Evolutionary conservation across 306 rosid genomes (phyloP).

Genomic region (Quercus suber): DNA sequence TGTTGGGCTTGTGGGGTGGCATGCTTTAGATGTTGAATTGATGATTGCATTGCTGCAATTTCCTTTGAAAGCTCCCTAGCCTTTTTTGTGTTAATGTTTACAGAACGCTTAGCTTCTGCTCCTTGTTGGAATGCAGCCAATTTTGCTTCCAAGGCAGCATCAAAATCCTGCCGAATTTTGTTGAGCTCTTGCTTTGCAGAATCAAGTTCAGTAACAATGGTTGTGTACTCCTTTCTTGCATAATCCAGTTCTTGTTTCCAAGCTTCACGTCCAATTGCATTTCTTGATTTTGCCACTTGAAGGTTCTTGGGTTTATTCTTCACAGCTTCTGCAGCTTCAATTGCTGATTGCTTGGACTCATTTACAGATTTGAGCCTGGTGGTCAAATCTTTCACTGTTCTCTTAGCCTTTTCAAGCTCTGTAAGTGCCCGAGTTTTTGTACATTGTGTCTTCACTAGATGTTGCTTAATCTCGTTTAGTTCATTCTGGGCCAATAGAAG

Average conservation of each 20-base stretch:
- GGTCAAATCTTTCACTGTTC: constrained; percentile 46
- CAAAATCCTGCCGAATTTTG: constrained; percentile 70
- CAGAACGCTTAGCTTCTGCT: constrained; percentile 75
- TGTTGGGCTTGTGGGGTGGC: constrained; percentile 48
- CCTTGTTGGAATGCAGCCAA: constrained; percentile 63
- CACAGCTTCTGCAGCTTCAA: constrained; percentile 47
- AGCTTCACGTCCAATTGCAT: constrained; percentile 40
- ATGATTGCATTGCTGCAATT: constrained; percentile 45
- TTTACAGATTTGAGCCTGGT: constrained; percentile 42
- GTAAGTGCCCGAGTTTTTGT: constrained; percentile 45
- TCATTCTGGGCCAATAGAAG: constrained; percentile 65
- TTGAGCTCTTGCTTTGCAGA: constrained; percentile 76
- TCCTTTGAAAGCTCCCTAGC: constrained; percentile 49
- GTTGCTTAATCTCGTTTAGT: constrained; percentile 47
- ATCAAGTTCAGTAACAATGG: constrained; percentile 50
- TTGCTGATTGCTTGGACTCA: constrained; percentile 60
- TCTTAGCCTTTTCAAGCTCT: constrained; percentile 68
- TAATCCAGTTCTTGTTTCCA: constrained; percentile 64
- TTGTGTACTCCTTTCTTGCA: constrained; percentile 50
- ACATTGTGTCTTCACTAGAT: constrained; percentile 40
- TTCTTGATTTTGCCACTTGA: constrained; percentile 36
- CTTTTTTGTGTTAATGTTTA: constrained; percentile 53
- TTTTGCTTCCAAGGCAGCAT: constrained; percentile 77
- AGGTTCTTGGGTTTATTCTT: constrained; percentile 43
- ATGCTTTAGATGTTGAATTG: constrained; percentile 47